Conservation (phyloP, 1,284 basidiomycete species). For the Tilletiaria anomala region DNA sequence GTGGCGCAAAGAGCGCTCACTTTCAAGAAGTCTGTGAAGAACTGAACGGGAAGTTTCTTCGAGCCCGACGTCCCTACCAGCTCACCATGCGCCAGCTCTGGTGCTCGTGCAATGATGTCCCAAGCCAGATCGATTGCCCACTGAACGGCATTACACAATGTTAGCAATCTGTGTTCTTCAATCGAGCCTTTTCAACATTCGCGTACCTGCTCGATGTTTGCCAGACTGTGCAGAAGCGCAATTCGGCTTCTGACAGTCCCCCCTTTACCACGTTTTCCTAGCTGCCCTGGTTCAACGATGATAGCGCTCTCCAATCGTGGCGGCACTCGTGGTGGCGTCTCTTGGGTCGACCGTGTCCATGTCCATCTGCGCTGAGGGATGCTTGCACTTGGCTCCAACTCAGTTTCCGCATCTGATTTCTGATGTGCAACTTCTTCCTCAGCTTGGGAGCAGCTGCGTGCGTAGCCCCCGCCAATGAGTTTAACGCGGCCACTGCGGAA, state of each 20-base stretch:
- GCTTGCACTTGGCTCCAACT: no score
- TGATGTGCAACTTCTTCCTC: no score
- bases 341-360: slow-evolving; percentile 14
- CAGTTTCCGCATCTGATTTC: no score
- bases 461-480: slow-evolving; percentile 47
- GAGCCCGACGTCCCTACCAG: neutral
- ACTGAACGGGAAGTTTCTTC: slow-evolving; percentile 24
- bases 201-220: slow-evolving; percentile 83
- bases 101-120: slow-evolving; percentile 55
- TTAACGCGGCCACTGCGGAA: slow-evolving; percentile 56
- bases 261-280: slow-evolving; percentile 49
- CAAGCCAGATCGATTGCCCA: slow-evolving; percentile 52
- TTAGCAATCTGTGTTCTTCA: no score
- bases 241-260: slow-evolving; percentile 53
- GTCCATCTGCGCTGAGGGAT: no score
- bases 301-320: slow-evolving; percentile 47
- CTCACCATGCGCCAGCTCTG: slow-evolving; percentile 12
- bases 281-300: slow-evolving; percentile 52
- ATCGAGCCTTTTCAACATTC: no score
- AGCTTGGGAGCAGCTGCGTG: no score
- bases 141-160: no score
- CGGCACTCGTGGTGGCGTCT: slow-evolving; percentile 53
- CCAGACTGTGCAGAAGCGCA: slow-evolving; percentile 63
- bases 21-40: slow-evolving; percentile 39
- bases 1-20: no score